Evolutionary conservation across 306 rosid genomes (phyloP).

Genomic region (Cicer yamashitae): DNA sequence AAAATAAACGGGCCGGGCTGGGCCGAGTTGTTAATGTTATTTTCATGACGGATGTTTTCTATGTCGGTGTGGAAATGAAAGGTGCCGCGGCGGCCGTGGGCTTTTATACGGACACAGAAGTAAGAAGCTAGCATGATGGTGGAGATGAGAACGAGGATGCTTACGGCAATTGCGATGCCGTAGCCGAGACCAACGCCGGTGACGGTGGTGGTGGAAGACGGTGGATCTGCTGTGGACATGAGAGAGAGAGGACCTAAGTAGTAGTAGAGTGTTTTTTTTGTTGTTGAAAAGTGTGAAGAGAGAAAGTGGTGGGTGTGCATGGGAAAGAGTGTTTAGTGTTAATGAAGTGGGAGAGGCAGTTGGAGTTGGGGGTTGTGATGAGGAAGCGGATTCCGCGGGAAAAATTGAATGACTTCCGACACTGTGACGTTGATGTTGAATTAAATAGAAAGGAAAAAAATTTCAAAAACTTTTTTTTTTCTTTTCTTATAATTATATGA

Average conservation of each 20-base stretch:
- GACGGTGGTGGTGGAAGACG: slow-evolving; percentile 22
- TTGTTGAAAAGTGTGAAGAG: background rate
- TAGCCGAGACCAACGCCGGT: slow-evolving; percentile 67
- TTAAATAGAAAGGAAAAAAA: background rate
- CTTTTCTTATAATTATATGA: too few species aligned
- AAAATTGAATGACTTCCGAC: slow-evolving; percentile 49
- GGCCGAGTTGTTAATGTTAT: background rate
- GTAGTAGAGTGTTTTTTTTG: background rate
- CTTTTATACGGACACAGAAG: slow-evolving; percentile 59
- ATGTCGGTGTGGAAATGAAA: background rate
- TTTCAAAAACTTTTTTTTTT: too few species aligned
- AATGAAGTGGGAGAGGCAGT: slow-evolving; percentile 38
- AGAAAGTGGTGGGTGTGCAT: background rate
- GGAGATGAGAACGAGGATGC: slow-evolving; percentile 75
- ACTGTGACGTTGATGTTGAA: slow-evolving; percentile 35
- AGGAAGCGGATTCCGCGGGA: slow-evolving; percentile 58
- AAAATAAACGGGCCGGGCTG: slow-evolving; percentile 43
- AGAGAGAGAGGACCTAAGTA: background rate
- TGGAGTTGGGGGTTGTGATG: slow-evolving; percentile 43
- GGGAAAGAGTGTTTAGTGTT: background rate
- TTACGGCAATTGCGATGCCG: slow-evolving; percentile 71
- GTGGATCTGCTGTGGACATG: slow-evolving; percentile 58
- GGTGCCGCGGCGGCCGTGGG: slow-evolving; percentile 24
- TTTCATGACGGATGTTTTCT: background rate
- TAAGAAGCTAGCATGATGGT: slow-evolving; percentile 75